Base-by-base conservation (phyloP, 202 grass and related monocot genomes). In the Cymbopogon flexuosus region DNA sequence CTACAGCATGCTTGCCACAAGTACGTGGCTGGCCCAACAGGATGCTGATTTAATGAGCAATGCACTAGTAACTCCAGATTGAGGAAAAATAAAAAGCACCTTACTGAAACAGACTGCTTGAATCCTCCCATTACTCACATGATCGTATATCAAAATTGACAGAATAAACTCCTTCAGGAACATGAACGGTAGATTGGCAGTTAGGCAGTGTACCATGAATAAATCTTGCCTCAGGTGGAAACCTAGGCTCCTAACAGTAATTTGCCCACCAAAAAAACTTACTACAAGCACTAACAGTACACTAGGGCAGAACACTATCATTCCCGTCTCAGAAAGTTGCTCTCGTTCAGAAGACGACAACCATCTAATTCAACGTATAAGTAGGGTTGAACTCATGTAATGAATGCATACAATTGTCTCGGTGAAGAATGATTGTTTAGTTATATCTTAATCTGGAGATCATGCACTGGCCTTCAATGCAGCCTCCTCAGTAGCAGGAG, bases 391-490 rank as follows among this genome's bases (percentile, higher is more conserved):
- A 73, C 14, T 46, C 43, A 46, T 77, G 78, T 68, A 68, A 69
- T 22, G 49, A 65, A 84, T 35, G 34, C 34, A 85, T 35, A 42
- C 34, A 85, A 23, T 22, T 79, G 65, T 67, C 64, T 66, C 72
- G 2, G 47, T 54, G 43, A 76, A 63, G 71, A 79, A 82, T 42
- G 85, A 33, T 51, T 40, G 40, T 60, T 21, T 85, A 62, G 62
- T 82, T 66, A 51, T 66, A 41, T 75, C 78, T 29, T 72, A 30
- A 57, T 33, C 65, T 2, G 39, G 21, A 75, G 58, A 51, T 91
- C 68, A 91, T 21, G 79, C 72, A 83, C 82, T 76, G 46, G 62
- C 73, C 70, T 88, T 88, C 52, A 79, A 43, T 7, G 36, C 42
- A 51, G 65, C 81, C 9, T 79, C 86, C 29, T 79, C 60, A 14